Base-by-base conservation (phyloP, 2,329 filamentous ascomycete species). In the Hortaea sp. region DNA sequence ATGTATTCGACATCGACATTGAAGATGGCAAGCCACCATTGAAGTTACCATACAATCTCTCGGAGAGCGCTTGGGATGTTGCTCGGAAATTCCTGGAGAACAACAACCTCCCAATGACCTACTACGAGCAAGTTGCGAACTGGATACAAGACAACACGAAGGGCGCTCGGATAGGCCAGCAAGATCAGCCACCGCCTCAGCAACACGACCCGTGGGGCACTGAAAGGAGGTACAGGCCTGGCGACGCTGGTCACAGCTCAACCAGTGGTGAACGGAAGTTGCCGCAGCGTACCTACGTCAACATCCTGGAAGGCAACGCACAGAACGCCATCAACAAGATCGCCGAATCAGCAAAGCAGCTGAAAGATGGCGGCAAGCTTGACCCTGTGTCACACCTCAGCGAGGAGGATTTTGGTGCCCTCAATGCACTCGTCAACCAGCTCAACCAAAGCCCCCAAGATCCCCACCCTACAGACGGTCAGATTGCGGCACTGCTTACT, bases 1-100 rank as follows among this genome's bases (percentile, higher is more conserved):
- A 84, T 59, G 89, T 98, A 6, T 97, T 97, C 56, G 89, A 95
- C 60, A 89, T 95, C 28, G 89, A 95, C 57, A 94, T 95, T 51
- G 87, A 95, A 63, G 90, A 95, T 59, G 90, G 88, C 44, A 90
- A 94, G 60, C 89, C 90, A 9, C 81, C 90, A 0, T 72, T 97
- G 40, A 95, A 95, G 66, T 74, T 97, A n/a, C 88, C 90, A 0
- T 97, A 85, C 68, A 95, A 97, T 63, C 75, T 90, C 9, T 88
- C 85, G 1, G 84, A 95, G 62, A 95, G 95, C 56, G 87, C 88
- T 0, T 97, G 94, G 64, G 86, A 95, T 57, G 83, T 84, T 2
- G 90, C 92, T 0, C 87, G 84, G 32, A 95, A 88, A 61, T 98
- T 97, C 56, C 82, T 97, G 41, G 78, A 83, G 57, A 82, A 89